Base-by-base conservation (phyloP, 768 basidiomycete species). In the Boletus rufocinnamomeus region DNA sequence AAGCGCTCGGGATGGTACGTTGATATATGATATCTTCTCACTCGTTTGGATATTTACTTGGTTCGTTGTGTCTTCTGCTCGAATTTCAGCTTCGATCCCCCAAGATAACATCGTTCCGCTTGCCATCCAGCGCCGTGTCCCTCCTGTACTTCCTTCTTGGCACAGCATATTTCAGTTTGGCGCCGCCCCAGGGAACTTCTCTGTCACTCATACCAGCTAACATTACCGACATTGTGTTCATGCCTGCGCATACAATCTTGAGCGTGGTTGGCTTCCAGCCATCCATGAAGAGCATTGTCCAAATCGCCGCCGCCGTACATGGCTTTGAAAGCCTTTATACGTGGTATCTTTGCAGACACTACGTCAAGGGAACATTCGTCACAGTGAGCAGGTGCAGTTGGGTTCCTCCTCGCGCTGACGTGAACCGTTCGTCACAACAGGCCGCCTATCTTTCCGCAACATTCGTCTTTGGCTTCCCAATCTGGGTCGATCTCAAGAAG, bases 1-100 rank as follows among this genome's bases (percentile, higher is more conserved):
- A 89, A 67, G 80, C 84, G 1, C 80, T 93, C 19, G 91, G 91
- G 28, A 91, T 89, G 88, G 90, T 88, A 56, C 27, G 84, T 72
- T 8, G 19, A 40, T 45, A 32, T 4, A 30, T 3, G 7, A 19
- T 46, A n/a, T 32, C 13, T 21, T 28, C 51, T 21, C 17, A 11
- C 13, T 57, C 37, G 3, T 44, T 14, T 11, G 1, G 16, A 45
- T 23, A 19, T 23, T 51, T 10, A 49, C 41, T 46, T 10, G 17
- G 43, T 19, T 16, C 5, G 6, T 21, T 17, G 10, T 16, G 27
- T 45, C 41, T 23, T 23, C 25, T 17, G 23, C 47, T 13, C 11
- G 16, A 6, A 56, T 38, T 57, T n/a, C 46, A 89, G 88, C 83
- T 84, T 43, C 82, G 83, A 69, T 74, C 81, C 1, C 90, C 91